Evolutionary conservation across 202 grass and related monocot species (phyloP).

Genomic region (Hordeum pubiflorum): DNA sequence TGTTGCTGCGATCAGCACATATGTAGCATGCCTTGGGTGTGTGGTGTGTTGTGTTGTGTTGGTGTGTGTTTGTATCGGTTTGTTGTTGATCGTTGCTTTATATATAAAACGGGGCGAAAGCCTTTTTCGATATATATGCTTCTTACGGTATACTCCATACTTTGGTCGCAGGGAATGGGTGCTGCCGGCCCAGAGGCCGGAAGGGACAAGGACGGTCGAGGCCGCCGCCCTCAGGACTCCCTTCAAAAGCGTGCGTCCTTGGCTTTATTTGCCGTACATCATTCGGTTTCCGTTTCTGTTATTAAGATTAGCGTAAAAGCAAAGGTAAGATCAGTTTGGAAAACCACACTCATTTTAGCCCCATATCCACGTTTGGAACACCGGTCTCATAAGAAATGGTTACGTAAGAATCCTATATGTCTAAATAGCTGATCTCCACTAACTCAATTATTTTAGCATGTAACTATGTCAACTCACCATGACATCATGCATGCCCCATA

Average conservation of each 20-base stretch:
- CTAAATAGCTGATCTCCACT: too few species aligned
- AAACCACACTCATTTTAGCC: neutral
- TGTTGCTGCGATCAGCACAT: too few species aligned
- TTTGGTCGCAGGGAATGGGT: slow-evolving; percentile 55
- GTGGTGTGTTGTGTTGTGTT: too few species aligned
- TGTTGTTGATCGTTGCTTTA: too few species aligned
- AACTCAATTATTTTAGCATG: too few species aligned
- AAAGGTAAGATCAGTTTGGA: neutral
- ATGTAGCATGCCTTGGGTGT: too few species aligned
- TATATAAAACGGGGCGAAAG: too few species aligned
- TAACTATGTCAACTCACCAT: too few species aligned
- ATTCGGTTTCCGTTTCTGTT: neutral
- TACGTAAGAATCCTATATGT: neutral
- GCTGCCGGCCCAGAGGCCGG: slow-evolving; percentile 52
- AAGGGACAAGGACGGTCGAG: slow-evolving; percentile 61
- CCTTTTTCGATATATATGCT: too few species aligned
- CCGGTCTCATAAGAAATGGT: neutral
- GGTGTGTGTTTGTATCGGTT: too few species aligned
- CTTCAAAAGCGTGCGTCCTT: neutral
- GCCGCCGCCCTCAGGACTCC: slow-evolving; percentile 61
- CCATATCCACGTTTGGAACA: neutral
- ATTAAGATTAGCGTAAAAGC: neutral
- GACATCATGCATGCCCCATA: too few species aligned
- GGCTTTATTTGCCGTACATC: neutral
- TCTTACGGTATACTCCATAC: too few species aligned